These are phyloP conservation scores for Murraya koenigii DNA, from an alignment of 345 rosid genomes.

Conservation along the genomic window DNA sequence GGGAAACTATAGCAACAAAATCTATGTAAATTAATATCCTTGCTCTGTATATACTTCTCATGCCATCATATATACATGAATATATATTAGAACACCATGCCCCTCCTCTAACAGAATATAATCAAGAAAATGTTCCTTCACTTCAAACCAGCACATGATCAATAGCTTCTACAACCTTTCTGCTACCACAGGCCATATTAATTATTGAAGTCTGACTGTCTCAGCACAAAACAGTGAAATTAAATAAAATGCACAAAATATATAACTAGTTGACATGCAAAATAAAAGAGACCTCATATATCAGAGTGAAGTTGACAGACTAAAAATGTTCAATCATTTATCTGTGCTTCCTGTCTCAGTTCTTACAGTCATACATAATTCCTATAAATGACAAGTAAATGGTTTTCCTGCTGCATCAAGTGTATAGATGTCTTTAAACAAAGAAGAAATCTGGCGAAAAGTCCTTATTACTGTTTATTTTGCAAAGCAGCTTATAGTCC, in stretches of 20 bases:
- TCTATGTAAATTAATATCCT: not conserved
- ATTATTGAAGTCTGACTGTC: not conserved
- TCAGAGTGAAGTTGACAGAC: not conserved
- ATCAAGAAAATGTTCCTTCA: not conserved
- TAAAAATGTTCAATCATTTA: conserved; percentile 6
- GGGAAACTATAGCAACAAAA: not conserved
- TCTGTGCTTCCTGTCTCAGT: not conserved
- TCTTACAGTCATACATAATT: not conserved
- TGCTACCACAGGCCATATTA: not conserved
- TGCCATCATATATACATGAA: not conserved
- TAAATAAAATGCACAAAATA: not conserved
- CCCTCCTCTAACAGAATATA: not conserved
- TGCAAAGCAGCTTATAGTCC: conserved; percentile 8
- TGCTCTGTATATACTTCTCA: not conserved
- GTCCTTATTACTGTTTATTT: not conserved
- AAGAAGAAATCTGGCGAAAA: not conserved
- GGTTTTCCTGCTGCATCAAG: not conserved
- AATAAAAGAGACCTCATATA: not conserved
- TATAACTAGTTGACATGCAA: not conserved
- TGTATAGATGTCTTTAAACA: not conserved
- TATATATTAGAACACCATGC: not conserved
- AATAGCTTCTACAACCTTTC: not conserved
- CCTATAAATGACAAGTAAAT: not conserved
- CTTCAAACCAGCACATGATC: not conserved
- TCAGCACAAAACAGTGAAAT: not conserved